Percentiles rank a stretch among this genome's conserved stretches.
phyloP scores from a whole-genome alignment of 1,139 yeast species.

The Trichomonascaceae sp. region DNA sequence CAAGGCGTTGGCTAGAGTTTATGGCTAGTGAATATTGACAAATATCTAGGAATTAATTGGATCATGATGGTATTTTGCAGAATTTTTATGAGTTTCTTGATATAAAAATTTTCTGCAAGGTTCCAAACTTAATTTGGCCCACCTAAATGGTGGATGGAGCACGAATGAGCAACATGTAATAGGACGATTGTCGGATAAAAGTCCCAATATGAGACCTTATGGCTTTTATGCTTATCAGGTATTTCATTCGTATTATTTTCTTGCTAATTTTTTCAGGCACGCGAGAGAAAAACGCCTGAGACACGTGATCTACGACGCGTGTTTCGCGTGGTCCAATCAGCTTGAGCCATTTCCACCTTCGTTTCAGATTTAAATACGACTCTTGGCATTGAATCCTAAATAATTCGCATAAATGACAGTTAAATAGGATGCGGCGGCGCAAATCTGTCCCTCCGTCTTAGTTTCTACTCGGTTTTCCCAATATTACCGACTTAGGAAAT shows the following conservation, averaged over 20 bases:
- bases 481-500: background rate
- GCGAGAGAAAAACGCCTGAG: background rate
- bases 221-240: background rate
- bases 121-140: background rate
- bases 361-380: background rate
- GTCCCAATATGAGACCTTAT: no score
- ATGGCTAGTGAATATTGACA: background rate
- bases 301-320: background rate
- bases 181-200: background rate
- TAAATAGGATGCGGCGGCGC: background rate
- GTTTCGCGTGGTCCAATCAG: background rate
- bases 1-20: slow-evolving; percentile 15
- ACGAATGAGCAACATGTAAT: background rate
- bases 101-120: background rate
- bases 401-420: background rate
- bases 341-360: background rate
- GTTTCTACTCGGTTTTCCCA: background rate
- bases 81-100: background rate
- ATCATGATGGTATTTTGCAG: no score
- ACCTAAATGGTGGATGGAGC: background rate
- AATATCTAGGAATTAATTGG: background rate
- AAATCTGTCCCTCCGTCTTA: background rate
- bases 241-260: no score
- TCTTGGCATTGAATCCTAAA: background rate
- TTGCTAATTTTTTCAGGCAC: background rate